Evolutionary conservation across 805 yeast genomes (phyloP).

Genomic region (Lipomyces spencermartinsiae): DNA sequence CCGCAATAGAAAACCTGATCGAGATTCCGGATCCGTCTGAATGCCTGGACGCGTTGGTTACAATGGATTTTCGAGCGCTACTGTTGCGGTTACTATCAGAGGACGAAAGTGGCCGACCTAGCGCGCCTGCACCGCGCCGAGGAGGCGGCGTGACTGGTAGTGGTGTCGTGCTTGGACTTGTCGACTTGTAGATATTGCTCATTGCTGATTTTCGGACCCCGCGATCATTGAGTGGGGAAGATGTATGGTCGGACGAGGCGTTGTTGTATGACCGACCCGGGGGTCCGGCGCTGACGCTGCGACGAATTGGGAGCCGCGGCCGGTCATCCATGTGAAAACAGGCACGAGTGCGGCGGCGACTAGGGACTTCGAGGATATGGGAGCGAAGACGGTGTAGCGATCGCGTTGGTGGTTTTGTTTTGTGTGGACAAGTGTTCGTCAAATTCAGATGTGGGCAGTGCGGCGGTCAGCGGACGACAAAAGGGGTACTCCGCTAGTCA

Average conservation of each 20-base stretch:
- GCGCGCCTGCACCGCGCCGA: conserved; percentile 4
- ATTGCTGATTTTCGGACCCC: conserved; percentile 16
- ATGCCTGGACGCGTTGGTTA: conserved; percentile 22
- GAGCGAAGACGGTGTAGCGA: not conserved
- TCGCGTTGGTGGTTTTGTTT: not conserved
- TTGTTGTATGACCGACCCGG: not conserved
- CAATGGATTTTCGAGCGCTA: conserved; percentile 16
- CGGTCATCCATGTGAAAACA: conserved; percentile 17
- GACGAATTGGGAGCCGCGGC: conserved; percentile 9
- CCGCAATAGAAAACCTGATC: conserved; percentile 30
- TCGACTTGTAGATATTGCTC: conserved; percentile 14
- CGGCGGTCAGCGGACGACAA: not conserved
- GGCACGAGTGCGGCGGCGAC: conserved; percentile 1
- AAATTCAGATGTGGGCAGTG: not conserved
- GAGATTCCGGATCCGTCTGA: conserved; percentile 36
- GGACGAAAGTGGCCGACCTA: conserved; percentile 21
- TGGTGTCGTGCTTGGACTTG: not conserved
- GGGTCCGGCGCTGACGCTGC: conserved; percentile 14
- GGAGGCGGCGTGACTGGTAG: conserved; percentile 2
- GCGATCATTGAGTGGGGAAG: conserved; percentile 5
- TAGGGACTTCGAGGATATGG: conserved; percentile 4
- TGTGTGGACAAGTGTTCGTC: not conserved
- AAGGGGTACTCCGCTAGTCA: not conserved
- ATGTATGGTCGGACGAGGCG: conserved; percentile 5
- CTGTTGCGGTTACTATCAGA: conserved; percentile 14